Base-by-base conservation (phyloP, 495 filamentous ascomycete species). In the Penicillium bialowiezense region DNA sequence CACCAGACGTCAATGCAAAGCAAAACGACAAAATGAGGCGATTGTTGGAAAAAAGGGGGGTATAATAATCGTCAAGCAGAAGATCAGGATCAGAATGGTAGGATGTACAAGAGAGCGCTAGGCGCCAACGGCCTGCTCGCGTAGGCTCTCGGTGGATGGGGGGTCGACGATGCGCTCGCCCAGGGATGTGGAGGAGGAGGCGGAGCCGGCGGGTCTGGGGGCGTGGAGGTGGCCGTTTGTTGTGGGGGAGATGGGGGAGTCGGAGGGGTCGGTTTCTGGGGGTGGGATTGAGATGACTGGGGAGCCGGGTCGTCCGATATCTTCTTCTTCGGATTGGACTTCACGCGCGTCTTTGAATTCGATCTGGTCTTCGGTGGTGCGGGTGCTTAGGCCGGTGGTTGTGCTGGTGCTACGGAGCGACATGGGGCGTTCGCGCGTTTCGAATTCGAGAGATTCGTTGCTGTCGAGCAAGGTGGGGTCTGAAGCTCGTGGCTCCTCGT, bases 401-500 rank as follows among this genome's bases (percentile, higher is more conserved):
- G 67, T 75, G 55, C 70, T 78, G 15, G 42, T 56, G 49, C 69
- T 73, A 33, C 65, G 58, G 9, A 67, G 32, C 13, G 74, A 77
- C 3, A 59, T 64, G 24, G 66, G 68, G 35, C 65, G 63, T 10
- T 51, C 47, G 18, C 64, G 46, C 15, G 59, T 52, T 19, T 59
- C 62, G 17, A 66, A 70, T 20, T 44, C 44, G 8, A 67, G 52
- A 1, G 67, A 75, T 17, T 63, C 66, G 28, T 45, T 56, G 23
- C 64, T 68, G 33, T 67, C 67, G 17, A 66, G 23, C 4, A 67
- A 46, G 8, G 52, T 51, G 17, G 71, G 59, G n/a, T 77, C 72
- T 1, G 70, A 72, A 9, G 64, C 55, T 26, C 67, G 65, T 0
- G 69, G 63, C 32, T 78, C 76, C 12, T 79, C 75, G 12, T 66